phyloP scores from a whole-genome alignment of 768 basidiomycete species.

The Lepiota brunneoincarnata region DNA sequence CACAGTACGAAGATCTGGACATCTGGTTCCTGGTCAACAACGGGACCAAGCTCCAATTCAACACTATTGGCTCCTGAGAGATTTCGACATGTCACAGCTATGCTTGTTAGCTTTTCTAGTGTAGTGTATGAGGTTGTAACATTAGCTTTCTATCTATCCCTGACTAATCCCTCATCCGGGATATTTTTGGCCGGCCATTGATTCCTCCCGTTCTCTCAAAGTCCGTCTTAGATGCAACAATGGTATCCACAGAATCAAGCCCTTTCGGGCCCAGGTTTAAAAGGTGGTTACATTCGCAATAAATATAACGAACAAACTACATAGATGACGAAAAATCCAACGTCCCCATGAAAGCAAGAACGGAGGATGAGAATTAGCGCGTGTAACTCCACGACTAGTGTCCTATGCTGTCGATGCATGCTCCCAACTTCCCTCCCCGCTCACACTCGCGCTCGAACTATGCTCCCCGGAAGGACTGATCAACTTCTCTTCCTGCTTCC shows the following conservation, averaged over 20 bases:
- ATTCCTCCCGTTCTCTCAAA: neutral
- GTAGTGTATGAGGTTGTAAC: constrained; percentile 6
- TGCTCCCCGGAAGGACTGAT: constrained; percentile 17
- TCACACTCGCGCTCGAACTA: constrained; percentile 39
- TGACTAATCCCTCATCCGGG: neutral
- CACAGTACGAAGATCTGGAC: constrained; percentile 84
- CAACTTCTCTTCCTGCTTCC: constrained; percentile 9
- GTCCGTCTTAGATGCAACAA: neutral
- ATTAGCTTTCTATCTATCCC: neutral
- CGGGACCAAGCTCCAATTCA: constrained; percentile 66
- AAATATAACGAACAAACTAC: constrained; percentile 3
- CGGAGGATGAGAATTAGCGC: neutral
- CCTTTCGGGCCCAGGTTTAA: neutral
- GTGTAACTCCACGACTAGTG: constrained; percentile 8
- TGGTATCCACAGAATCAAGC: neutral
- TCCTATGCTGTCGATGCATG: constrained; percentile 42
- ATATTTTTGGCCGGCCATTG: neutral
- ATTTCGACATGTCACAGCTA: neutral
- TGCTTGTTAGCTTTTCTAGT: constrained; percentile 1
- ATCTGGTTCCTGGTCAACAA: constrained; percentile 83
- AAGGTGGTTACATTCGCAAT: neutral
- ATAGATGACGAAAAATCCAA: neutral
- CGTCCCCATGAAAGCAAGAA: neutral
- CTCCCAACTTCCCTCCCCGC: constrained; percentile 74
- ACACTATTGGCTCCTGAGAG: constrained; percentile 9